A percentile compares a stretch with the other conserved stretches of the same genome.
Evolutionary conservation across 768 basidiomycete species (phyloP).

Genomic region (Rhodotorula babjevae): DNA sequence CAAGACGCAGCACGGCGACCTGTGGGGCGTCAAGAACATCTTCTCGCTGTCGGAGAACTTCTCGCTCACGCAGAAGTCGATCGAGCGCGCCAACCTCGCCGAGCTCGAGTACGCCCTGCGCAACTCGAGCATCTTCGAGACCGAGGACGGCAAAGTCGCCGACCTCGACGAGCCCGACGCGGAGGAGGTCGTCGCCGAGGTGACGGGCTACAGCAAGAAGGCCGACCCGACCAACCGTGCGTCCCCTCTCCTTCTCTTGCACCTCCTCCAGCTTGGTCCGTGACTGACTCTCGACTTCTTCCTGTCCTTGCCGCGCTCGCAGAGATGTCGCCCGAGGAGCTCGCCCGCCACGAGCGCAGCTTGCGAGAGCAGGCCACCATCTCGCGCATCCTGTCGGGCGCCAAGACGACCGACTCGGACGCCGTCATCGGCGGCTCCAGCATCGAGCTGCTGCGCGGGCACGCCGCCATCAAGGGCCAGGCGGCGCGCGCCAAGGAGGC

Average conservation of each 20-base stretch:
- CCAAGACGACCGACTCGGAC: not conserved
- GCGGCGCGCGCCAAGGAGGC: not conserved
- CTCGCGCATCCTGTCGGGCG: conserved; percentile 9
- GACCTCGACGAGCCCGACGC: conserved; percentile 51
- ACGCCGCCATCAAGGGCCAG: not conserved
- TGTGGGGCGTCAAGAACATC: conserved; percentile 80
- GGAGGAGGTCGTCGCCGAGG: conserved; percentile 43
- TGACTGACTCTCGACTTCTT: not conserved
- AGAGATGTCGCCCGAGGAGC: conserved; percentile 8
- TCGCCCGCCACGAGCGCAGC: not conserved
- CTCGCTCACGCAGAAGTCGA: conserved; percentile 68
- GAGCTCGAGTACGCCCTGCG: conserved; percentile 77
- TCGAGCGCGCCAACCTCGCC: conserved; percentile 67
- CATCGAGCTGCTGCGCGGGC: conserved; percentile 8
- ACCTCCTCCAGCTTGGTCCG: too few species aligned
- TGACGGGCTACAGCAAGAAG: conserved; percentile 18
- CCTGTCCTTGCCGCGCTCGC: not conserved
- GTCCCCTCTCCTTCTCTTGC: not conserved
- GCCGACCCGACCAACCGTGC: conserved; percentile 2
- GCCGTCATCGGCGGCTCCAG: conserved; percentile 10
- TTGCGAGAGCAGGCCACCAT: conserved; percentile 13
- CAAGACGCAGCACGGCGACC: conserved; percentile 66
- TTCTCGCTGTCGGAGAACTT: conserved; percentile 69
- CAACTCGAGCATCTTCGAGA: conserved; percentile 54
- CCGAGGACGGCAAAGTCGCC: conserved; percentile 41